Percentiles rank a stretch among this genome's conserved stretches.
These are phyloP conservation scores for Hamigera avellanea DNA, from an alignment of 495 filamentous ascomycete species.

Conservation along the genomic window DNA sequence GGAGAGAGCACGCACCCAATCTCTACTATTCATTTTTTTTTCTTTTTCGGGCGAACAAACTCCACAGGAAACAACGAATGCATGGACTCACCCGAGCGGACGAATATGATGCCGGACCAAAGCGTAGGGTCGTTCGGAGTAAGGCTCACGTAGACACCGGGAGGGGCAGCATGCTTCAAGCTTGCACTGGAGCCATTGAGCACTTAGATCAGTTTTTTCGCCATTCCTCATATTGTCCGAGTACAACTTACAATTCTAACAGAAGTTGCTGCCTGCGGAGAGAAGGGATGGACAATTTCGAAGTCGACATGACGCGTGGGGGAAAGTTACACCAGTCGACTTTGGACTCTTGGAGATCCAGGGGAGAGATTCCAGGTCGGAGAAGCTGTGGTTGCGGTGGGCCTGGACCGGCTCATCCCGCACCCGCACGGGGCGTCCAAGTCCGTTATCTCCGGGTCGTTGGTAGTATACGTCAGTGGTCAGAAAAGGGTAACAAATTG, in stretches of 20 bases:
- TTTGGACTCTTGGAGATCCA: neutral
- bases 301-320: conserved; percentile 26
- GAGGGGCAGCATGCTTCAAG: conserved; percentile 67
- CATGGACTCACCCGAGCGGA: conserved; percentile 58
- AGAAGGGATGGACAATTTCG: conserved; percentile 31
- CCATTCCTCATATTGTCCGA: neutral
- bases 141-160: conserved; percentile 76
- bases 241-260: conserved; percentile 57
- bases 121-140: conserved; percentile 66
- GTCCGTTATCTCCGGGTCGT: conserved; percentile 3
- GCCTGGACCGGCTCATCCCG: too few relatives aligned
- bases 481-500: neutral
- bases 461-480: too few relatives aligned
- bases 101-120: conserved; percentile 86
- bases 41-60: too few relatives aligned
- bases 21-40: conserved; percentile 1
- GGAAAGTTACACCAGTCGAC: neutral
- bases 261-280: conserved; percentile 55
- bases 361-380: too few relatives aligned
- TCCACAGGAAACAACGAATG: too few relatives aligned
- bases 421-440: neutral
- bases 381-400: too few relatives aligned
- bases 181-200: conserved; percentile 49
- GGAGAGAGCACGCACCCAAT: neutral
- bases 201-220: neutral